Evolutionary conservation across 768 basidiomycete species (phyloP).

Genomic region (Podaxis sp.): DNA sequence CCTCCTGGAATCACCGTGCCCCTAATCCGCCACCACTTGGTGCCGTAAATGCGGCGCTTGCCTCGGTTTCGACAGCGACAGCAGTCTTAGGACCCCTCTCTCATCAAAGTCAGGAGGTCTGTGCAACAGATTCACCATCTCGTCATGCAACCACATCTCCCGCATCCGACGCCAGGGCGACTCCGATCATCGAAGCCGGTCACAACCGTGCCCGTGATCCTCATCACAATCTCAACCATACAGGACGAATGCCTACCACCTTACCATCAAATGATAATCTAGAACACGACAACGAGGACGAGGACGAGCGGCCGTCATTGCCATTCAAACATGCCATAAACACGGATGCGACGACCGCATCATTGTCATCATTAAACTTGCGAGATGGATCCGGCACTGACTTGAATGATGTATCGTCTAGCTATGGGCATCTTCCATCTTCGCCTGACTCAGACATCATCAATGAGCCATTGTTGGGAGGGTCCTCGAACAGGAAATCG

Average conservation of each 20-base stretch:
- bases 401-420: slow-evolving; percentile 19
- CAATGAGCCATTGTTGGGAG: slow-evolving; percentile 37
- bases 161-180: background rate
- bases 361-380: slow-evolving; percentile 16
- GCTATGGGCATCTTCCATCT: slow-evolving; percentile 45
- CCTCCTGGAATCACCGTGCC: slow-evolving; percentile 32
- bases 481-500: slow-evolving; percentile 19
- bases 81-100: slow-evolving; percentile 34
- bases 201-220: background rate
- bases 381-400: slow-evolving; percentile 15
- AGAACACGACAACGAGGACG: background rate
- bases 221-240: background rate
- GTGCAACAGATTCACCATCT: background rate
- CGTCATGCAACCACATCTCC: slow-evolving; percentile 5
- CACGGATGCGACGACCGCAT: background rate
- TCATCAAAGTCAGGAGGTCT: slow-evolving; percentile 17
- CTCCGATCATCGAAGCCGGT: background rate
- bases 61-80: slow-evolving; percentile 45
- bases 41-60: slow-evolving; percentile 44
- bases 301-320: background rate
- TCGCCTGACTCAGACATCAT: slow-evolving; percentile 42
- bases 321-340: background rate
- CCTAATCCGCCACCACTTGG: slow-evolving; percentile 43
- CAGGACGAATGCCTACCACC: background rate
- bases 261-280: slow-evolving; percentile 3